Evolutionary conservation across 768 basidiomycete genomes (phyloP), one percentile per base, ranked within the genome.

Genomic region (Boletus rufocinnamomeus): DNA sequence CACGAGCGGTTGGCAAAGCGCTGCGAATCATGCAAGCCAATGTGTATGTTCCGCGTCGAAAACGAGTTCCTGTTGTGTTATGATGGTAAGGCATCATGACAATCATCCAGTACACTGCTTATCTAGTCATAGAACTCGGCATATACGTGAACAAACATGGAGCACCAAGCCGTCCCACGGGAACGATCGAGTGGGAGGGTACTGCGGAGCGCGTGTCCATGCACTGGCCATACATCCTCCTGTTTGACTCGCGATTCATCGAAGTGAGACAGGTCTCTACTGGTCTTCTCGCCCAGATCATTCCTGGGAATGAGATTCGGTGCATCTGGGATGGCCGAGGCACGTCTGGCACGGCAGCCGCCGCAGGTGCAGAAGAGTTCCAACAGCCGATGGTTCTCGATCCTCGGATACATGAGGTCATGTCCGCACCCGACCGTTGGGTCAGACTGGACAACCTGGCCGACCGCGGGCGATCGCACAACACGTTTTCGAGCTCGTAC

Each of bases 151-250:
- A 95, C 72, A 87, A 91, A 38, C 91, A 94, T 58, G 95, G 95
- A n/a, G 86, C 89, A 55, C 91, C 92, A 1, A 90, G 86, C 64
- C 85, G 92, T 32, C 65, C 75, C 7, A 76, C 82, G 19, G 82
- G 84, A 21, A 86, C 86, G 6, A 89, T 97, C 55, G 95, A 98
- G 72, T 98, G 94, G 93, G 95, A 98, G 72, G 93, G 94, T 19
- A 88, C 84, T 0, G 93, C 92, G 0, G 92, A 95, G 63, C 86
- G 86, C 34, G 92, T 92, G 25, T 93, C 93, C 2, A 87, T 92
- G 76, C 94, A 95, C 69, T 84, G 88, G 46, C 95, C 94, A 1
- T 94, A 94, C 67, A 79, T 98, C 48, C 79, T 95, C 44, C 83
- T 95, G 48, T 93, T 96, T 70, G 93, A 95, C 69, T 80, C 85